Conservation (phyloP, 345 rosid genomes). For the Schrenkiella parvula region DNA sequence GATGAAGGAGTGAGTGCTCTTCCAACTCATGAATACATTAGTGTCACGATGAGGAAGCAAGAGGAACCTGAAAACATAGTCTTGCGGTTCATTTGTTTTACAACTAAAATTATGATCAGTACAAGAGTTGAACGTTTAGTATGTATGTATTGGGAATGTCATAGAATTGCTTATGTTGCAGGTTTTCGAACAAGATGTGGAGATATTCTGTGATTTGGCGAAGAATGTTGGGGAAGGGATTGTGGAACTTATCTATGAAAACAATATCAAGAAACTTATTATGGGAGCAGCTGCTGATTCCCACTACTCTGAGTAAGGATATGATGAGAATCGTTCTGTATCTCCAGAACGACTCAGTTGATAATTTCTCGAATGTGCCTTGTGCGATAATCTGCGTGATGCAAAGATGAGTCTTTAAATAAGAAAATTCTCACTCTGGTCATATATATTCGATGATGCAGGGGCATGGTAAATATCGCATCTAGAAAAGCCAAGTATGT, state of each 20-base stretch:
- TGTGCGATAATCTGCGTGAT: neutral
- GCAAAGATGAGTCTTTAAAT: neutral
- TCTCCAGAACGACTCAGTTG: neutral
- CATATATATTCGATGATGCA: constrained; percentile 33
- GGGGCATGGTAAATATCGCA: constrained; percentile 47
- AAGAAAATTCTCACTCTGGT: neutral
- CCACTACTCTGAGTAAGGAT: constrained; percentile 43
- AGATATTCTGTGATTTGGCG: constrained; percentile 30
- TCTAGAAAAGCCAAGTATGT: constrained; percentile 60
- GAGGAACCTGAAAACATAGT: neutral
- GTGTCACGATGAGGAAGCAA: neutral
- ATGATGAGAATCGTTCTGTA: neutral
- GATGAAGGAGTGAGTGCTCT: constrained; percentile 26
- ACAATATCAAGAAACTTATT: constrained; percentile 49
- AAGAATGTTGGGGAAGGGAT: constrained; percentile 54
- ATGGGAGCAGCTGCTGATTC: constrained; percentile 72
- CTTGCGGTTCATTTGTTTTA: neutral
- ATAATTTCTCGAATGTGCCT: neutral
- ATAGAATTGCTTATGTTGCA: constrained; percentile 26
- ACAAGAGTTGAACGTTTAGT: neutral
- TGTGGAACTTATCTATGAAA: constrained; percentile 49
- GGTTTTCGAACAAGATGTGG: constrained; percentile 40
- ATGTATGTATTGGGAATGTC: neutral
- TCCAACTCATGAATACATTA: neutral
- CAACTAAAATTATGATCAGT: neutral